Evolutionary conservation across 2,329 filamentous ascomycete species (phyloP), one percentile per base, ranked within the genome.

Genomic region (Sporothrix euskadiensis): DNA sequence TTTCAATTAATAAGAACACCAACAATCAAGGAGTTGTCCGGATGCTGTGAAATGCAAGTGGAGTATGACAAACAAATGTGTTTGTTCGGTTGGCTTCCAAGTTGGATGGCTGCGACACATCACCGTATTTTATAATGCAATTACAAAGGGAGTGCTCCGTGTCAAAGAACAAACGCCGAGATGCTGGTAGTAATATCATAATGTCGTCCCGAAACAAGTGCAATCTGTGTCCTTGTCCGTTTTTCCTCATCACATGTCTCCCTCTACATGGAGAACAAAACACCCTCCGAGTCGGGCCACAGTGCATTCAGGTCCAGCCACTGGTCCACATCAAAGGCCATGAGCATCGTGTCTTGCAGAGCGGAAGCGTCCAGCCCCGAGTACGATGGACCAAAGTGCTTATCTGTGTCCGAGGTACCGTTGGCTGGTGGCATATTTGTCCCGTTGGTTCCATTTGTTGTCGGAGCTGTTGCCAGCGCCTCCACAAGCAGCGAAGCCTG

Each of bases 251-350:
- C 44, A 4, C 19, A 19, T 16, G 12, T 30, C 22, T 56, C 6
- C 1, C 7, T 6, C 8, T 59, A 70, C n/a, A 22, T 16, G 16
- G 68, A 44, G 6, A 70, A 41, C 16, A 57, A 10, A 2, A 57
- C 32, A 1, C 68, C 68, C 5, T 57, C 68, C 0, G 68, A 41
- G 22, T 57, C 49, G 12, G 68, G 68, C 68, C 68, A 70, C 4
- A 70, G 32, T 0, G 35, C 68, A 32, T 70, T 70, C 10, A 70
- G n/a, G 12, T 47, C 68, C 10, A 70, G 49, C 68, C 68, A 70
- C 22, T 70, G 68, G n/a, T 70, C 68, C 19, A 70, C 52, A n/a
- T 57, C 68, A 70, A 70, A 70, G 0, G 68, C 68, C 68, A 70
- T 70, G n/a, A 70, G 68, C 68, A 70, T 70, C 4, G 68, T 70